Conservation (phyloP, 805 yeast species). For the Wickerhamiella domercqiae region DNA sequence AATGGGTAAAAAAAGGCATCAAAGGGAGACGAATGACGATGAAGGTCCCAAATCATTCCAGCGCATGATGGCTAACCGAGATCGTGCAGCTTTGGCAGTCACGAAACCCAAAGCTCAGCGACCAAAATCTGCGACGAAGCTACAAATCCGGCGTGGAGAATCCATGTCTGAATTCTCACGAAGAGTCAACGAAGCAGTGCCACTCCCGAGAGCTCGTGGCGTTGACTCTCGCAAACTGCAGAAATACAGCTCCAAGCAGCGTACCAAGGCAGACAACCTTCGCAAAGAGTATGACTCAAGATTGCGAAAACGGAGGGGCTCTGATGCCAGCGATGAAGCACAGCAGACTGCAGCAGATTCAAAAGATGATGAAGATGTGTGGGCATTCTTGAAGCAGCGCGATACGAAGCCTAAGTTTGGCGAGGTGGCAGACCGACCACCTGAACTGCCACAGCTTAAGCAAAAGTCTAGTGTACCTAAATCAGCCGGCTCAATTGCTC, state of each 20-base stretch:
- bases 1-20: too few relatives aligned
- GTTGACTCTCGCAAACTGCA: constrained; percentile 20
- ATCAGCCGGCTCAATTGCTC: constrained; percentile 27
- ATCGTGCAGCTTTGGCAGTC: constrained; percentile 4
- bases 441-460: constrained; percentile 23
- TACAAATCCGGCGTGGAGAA: constrained; percentile 24
- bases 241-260: constrained; percentile 18
- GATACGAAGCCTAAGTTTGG: constrained; percentile 26
- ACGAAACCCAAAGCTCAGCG: constrained; percentile 4
- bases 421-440: constrained; percentile 29
- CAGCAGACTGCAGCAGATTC: constrained; percentile 18
- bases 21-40: too few relatives aligned
- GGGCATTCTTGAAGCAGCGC: constrained; percentile 23
- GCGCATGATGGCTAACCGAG: constrained; percentile 18
- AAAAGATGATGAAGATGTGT: constrained; percentile 30
- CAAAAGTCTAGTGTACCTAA: constrained; percentile 26
- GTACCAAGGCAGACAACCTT: constrained; percentile 16
- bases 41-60: constrained; percentile 24
- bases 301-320: constrained; percentile 11
- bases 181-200: constrained; percentile 28
- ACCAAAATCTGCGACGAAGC: constrained; percentile 4
- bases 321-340: constrained; percentile 12
- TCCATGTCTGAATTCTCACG: constrained; percentile 26
- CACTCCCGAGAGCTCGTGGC: constrained; percentile 25
- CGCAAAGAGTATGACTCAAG: constrained; percentile 15